Base-by-base conservation (phyloP, 1,284 basidiomycete species). In the Ceratobasidium sp. region DNA sequence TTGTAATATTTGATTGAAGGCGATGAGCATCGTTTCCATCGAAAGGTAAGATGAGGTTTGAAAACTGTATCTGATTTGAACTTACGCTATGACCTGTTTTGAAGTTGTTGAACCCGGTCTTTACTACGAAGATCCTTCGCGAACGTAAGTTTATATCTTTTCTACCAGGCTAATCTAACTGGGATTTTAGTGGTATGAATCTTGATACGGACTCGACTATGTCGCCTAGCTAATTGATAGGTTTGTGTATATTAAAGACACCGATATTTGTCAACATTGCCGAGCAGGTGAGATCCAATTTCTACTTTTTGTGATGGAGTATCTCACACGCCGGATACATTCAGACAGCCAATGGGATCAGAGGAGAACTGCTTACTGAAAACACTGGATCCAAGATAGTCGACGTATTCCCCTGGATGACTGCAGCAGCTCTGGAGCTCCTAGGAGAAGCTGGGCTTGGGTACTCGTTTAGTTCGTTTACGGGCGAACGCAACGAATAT, bases 351-450 rank as follows among this genome's bases (percentile, higher is more conserved):
- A 21, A 30, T 11, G 41, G 43, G 4, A 41, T 26, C 18, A 9
- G 9, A 23, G 9, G 41, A 55, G 18, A 47, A 41, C 74, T 79
- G 63, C 52, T 80, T 21, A 62, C 55, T 3, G 52, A 69, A 26
- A 74, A 47, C 76, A 76, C 77, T n/a, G 71, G 58, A 32, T 35
- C 55, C 28, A 78, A 76, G n/a, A 78, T 85, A 77, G 76, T 87
- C 35, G 82, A 88, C 67, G 80, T 88, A 76, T 82, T 84, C 2
- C 82, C 85, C 55, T 87, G 85, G 85, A 80, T 86, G 77, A 84
- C 82, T n/a, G 81, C 86, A 6, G 83, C 83, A 1, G 84, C 87
- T 26, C 80, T 88, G 2, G 87, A 88, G 77, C 82, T 82, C 2
- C 82, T 86, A 14, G 86, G 85, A 14, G 83, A 83, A 76, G 83